These are phyloP conservation scores for Balakata baccata DNA, from an alignment of 345 rosid species.

Conservation along the genomic window DNA sequence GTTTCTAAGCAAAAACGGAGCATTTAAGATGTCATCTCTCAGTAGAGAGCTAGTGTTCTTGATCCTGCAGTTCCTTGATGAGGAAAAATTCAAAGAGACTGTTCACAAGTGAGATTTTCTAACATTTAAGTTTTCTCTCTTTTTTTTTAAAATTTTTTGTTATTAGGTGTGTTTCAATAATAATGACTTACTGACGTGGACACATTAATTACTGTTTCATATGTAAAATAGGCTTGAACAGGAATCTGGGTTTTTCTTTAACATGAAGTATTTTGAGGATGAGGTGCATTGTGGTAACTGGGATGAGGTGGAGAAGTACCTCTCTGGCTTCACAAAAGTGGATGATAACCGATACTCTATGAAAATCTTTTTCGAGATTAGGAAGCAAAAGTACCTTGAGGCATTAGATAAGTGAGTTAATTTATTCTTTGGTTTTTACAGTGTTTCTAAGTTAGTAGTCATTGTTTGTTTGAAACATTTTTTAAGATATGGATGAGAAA, in stretches of 20 bases:
- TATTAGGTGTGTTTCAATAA: conserved; percentile 7
- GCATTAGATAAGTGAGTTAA: conserved; percentile 85
- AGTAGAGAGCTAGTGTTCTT: conserved; percentile 98
- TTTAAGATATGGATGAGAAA: conserved; percentile 10
- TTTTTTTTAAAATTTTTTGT: neutral
- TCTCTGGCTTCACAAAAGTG: conserved; percentile 96
- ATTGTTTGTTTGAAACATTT: neutral
- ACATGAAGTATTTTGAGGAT: conserved; percentile 97
- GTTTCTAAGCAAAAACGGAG: conserved; percentile 37
- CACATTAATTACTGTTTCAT: conserved; percentile 26
- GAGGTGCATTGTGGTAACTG: conserved; percentile 95
- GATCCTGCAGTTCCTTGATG: conserved; percentile 98
- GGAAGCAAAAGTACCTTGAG: conserved; percentile 99
- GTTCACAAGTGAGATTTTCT: conserved; percentile 72
- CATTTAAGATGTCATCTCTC: conserved; percentile 77
- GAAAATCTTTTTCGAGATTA: conserved; percentile 98
- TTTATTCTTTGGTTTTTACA: neutral
- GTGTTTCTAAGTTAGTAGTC: neutral
- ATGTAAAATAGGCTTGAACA: conserved; percentile 74
- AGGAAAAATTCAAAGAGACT: conserved; percentile 98
- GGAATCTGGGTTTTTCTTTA: conserved; percentile 99
- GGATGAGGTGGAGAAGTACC: conserved; percentile 98
- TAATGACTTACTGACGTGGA: conserved; percentile 13
- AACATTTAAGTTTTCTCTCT: neutral
- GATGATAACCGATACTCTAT: conserved; percentile 96